Base-by-base conservation (phyloP, 2,329 filamentous ascomycete genomes). In the Aspergillus latus region DNA sequence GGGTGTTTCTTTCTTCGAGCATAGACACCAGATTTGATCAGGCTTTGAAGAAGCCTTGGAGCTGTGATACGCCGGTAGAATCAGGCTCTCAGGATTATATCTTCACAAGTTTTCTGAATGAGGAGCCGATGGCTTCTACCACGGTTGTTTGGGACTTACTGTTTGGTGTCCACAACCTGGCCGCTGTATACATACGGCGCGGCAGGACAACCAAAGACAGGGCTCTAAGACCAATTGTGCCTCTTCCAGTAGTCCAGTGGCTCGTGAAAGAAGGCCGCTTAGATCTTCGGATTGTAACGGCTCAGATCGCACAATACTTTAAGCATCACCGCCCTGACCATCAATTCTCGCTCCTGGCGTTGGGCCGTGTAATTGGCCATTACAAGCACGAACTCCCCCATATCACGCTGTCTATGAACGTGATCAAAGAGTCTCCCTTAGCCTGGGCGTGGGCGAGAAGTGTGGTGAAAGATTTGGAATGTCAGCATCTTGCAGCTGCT, bases 301-400 rank as follows among this genome's bases (percentile, higher is more conserved):
- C 40, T 11, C 26, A 34, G 1, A 39, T 46, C 4, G n/a, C 30
- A 8, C 21, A 42, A 21, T 45, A 11, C 1, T 46, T 56, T 2
- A 34, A 28, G 13, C 21, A 26, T 1, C 15, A 40, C 8, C 54
- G 37, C 4, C 32, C 54, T 4, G 15, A 42, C 2, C 48, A 51
- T 9, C 47, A n/a, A 7, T 45, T 46, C 29, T 47, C 54, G 5
- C 54, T 56, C 4, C 28, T 43, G n/a, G 40, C 48, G 4, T 48
- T 56, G 29, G 54, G 54, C 15, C 42, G 48, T 3, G 26, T 56
- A 7, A 42, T 52, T 4, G 42, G 51, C 13, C 39, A 52, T 11
- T 52, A 52, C 34, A 34, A 51, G 32, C 13, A 11, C 13, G 29
- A 52, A 7, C 10, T 56, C 8, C 42, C 54, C 1, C 54, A 51